phyloP scores from a whole-genome alignment of 331 rosid genomes.

The Acacia pycnantha region DNA sequence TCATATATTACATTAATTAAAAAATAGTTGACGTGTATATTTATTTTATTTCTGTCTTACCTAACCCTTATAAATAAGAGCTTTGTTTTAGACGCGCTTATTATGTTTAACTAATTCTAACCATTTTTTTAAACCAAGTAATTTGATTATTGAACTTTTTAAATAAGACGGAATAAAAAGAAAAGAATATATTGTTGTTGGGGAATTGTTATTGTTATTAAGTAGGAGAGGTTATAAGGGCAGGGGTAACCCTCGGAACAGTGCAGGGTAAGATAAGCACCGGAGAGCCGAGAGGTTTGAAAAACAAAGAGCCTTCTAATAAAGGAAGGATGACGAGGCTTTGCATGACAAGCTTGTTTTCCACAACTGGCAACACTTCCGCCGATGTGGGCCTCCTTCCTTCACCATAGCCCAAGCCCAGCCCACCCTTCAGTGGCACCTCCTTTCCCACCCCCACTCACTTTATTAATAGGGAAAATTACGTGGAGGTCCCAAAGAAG shows the following conservation, averaged over 20 bases:
- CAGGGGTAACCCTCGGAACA: not conserved
- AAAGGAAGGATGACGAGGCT: not conserved
- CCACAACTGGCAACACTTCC: slow-evolving; percentile 42
- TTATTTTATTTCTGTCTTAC: too few species aligned
- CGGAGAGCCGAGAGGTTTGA: not conserved
- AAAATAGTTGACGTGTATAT: too few species aligned
- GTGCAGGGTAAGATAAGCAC: not conserved
- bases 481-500: too few species aligned
- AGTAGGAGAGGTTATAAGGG: not conserved
- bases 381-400: slow-evolving; percentile 34
- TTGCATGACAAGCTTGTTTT: slow-evolving; percentile 18
- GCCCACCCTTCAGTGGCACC: slow-evolving; percentile 39
- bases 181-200: too few species aligned
- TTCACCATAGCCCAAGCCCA: slow-evolving; percentile 40
- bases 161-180: too few species aligned
- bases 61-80: too few species aligned
- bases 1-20: too few species aligned
- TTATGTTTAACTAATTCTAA: too few species aligned
- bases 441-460: slow-evolving; percentile 53
- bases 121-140: accelerated
- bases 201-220: too few species aligned
- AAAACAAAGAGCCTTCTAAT: not conserved
- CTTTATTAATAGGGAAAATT: too few species aligned
- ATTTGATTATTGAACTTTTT: too few species aligned
- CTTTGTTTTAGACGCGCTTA: too few species aligned